Base-by-base conservation (phyloP, 2,329 filamentous ascomycete species). In the Trichocomaceae sp. region DNA sequence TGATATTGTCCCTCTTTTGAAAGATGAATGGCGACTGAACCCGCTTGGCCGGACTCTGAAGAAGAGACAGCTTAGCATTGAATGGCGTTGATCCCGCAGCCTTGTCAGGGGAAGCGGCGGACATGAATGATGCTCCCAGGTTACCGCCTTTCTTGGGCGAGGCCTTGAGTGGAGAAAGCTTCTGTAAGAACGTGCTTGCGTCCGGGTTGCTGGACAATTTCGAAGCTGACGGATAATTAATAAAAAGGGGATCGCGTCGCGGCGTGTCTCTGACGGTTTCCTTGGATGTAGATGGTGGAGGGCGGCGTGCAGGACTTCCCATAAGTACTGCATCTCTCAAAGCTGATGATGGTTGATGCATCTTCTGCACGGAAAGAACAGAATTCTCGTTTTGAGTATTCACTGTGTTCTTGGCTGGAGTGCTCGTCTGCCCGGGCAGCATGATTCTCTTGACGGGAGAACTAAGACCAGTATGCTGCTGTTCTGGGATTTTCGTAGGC, bases 21-120 rank as follows among this genome's bases (percentile, higher is more conserved):
- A 70, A 69, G 2, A 57, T 47, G 29, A 57, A 57, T 0, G 74
- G 71, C 4, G 72, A 72, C 8, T 64, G 62, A 22, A 72, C 65
- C 47, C 72, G 70, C 57, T 74, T 73, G 2, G 75, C 74, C 7
- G 75, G 75, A 48, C 72, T 75, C 58, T 73, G 68, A 15, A 77
- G 63, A 6, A 75, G 59, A 10, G 71, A 73, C 10, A 61, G 52
- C 52, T 67, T 60, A 22, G 62, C 61, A 47, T 70, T 73, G 10
- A 71, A 64, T 2, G 70, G 69, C 1, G 72, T 67, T 29, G 26
- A 29, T 1, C 67, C 63, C 17, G 44, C 29, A 17, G 66, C 58
- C 52, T 71, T 69, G 5, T 64, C 57, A 1, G 67, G 63, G 4
- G 68, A 68, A 45, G 70, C 66, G 45, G 70, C 66, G 15, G 41